Percentiles rank a stretch among this genome's conserved stretches.
Conservation (phyloP, 176 grass and related monocot species). For the Alopecurus myosuroides region DNA sequence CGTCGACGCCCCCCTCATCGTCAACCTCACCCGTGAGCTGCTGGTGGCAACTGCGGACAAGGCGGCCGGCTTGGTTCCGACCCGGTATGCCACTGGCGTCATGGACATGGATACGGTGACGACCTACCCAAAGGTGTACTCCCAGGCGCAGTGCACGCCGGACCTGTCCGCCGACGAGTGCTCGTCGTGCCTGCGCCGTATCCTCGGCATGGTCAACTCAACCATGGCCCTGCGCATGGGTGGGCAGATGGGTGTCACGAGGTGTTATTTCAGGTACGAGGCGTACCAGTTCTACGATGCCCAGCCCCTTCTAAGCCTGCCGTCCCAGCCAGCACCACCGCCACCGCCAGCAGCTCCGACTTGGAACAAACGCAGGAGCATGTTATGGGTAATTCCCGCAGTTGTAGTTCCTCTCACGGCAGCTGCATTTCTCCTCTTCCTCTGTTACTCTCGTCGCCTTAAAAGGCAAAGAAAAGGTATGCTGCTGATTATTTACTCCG, state of each 20-base stretch:
- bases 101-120: neutral
- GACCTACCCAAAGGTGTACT: neutral
- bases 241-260: neutral
- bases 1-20: neutral
- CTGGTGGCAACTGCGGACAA: neutral
- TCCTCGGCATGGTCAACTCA: constrained; percentile 12
- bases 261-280: constrained; percentile 27
- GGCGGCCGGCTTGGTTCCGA: neutral
- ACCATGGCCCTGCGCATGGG: constrained; percentile 4
- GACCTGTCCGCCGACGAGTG: constrained; percentile 14
- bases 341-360: neutral
- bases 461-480: constrained; percentile 16
- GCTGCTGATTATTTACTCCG: neutral
- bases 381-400: neutral
- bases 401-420: neutral
- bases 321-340: neutral
- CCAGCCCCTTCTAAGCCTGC: neutral
- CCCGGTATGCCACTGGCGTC: neutral
- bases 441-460: neutral
- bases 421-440: neutral
- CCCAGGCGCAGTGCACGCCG: constrained; percentile 23
- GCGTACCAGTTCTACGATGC: neutral
- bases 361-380: neutral
- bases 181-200: neutral
- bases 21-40: neutral